These are phyloP conservation scores for Ophiostoma montium DNA, from an alignment of 2,329 filamentous ascomycete genomes.

Conservation along the genomic window DNA sequence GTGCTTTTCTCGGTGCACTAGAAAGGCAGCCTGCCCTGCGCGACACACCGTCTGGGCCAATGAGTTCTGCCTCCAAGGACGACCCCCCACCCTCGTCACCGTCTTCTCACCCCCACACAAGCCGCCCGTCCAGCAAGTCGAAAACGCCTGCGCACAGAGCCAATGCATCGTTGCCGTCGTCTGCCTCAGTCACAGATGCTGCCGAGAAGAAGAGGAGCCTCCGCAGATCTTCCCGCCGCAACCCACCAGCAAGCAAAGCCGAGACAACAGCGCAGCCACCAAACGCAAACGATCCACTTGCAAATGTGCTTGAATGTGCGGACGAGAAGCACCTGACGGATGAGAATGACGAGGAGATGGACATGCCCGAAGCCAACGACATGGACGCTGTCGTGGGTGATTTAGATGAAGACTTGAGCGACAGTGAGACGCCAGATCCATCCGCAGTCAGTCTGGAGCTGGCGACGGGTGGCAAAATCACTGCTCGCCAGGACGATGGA, in stretches of 20 bases:
- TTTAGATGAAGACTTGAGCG: slow-evolving; percentile 53
- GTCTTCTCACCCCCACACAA: slow-evolving; percentile 17
- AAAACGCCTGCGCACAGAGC: slow-evolving; percentile 18
- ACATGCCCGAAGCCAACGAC: slow-evolving; percentile 49
- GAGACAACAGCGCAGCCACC: slow-evolving; percentile 34
- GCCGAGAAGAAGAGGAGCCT: slow-evolving; percentile 43
- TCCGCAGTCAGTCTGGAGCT: slow-evolving; percentile 87
- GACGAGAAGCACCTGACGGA: slow-evolving; percentile 77
- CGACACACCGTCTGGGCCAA: neutral
- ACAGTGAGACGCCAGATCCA: slow-evolving; percentile 44
- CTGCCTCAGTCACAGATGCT: slow-evolving; percentile 31
- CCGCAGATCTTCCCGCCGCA: slow-evolving; percentile 50
- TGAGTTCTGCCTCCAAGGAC: neutral
- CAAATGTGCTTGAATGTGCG: slow-evolving; percentile 74
- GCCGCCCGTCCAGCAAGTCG: slow-evolving; percentile 31
- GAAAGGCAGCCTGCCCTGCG: neutral
- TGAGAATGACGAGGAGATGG: slow-evolving; percentile 42
- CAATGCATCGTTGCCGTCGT: slow-evolving; percentile 20
- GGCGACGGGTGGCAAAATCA: slow-evolving; percentile 72
- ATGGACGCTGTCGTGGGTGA: slow-evolving; percentile 85
- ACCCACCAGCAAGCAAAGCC: slow-evolving; percentile 36
- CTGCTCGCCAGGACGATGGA: slow-evolving; percentile 82
- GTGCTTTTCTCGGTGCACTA: neutral
- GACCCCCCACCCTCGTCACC: neutral
- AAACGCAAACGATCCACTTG: slow-evolving; percentile 41